Evolutionary conservation across 176 grass and related monocot genomes (phyloP).

Genomic region (Lolium perenne): DNA sequence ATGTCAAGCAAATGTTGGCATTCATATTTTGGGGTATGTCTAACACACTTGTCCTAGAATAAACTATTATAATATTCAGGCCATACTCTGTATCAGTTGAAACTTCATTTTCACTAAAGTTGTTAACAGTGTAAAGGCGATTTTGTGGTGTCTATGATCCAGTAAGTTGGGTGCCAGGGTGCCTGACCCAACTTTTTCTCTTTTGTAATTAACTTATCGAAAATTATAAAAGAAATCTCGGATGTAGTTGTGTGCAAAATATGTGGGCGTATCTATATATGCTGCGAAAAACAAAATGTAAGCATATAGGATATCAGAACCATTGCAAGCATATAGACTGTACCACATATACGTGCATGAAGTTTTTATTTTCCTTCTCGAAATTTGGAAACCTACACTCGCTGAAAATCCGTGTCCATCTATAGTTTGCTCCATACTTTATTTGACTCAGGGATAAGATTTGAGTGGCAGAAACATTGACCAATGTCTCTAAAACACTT

Average conservation of each 20-base stretch:
- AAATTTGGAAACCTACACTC: neutral
- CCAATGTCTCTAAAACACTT: too few relatives aligned
- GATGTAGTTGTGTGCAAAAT: neutral
- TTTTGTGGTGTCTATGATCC: neutral
- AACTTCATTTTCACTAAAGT: constrained; percentile 7
- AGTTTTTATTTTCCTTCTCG: neutral
- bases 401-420: neutral
- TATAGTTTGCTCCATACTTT: neutral
- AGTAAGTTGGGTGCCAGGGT: neutral
- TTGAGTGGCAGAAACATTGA: too few relatives aligned
- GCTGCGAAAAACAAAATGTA: neutral
- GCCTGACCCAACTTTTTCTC: neutral
- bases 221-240: neutral
- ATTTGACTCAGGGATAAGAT: neutral
- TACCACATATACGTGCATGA: neutral
- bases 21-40: constrained; percentile 11
- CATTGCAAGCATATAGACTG: neutral
- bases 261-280: neutral
- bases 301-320: neutral
- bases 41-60: neutral
- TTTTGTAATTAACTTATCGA: neutral
- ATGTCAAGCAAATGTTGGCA: constrained; percentile 8
- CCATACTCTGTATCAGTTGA: neutral
- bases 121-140: neutral
- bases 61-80: constrained; percentile 2